Base-by-base conservation (phyloP, 108 stramenopile species). In the Stephanodiscus minutulus region DNA sequence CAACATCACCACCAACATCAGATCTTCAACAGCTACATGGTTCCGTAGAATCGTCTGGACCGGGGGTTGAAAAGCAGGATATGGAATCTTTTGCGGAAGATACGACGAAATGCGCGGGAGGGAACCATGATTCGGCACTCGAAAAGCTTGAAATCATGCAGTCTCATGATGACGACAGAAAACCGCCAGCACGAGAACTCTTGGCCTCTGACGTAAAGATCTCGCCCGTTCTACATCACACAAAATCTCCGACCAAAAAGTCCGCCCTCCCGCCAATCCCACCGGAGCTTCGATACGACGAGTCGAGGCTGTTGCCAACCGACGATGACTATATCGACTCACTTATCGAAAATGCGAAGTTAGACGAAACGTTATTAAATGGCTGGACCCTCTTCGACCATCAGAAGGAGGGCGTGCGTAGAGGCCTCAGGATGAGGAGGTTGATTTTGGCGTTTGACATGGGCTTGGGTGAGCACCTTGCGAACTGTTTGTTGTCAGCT, bases 391-490 rank as follows among this genome's bases (percentile, higher is more conserved):
- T 93, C 0, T 90, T 80, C 66, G 74, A 83, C 3, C 92, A 93
- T 65, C 92, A 93, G 64, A 90, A 86, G 59, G 71, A 84, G 44
- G 89, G 89, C 36, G 84, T 93, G 58, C 44, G 83, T 5, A 64
- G 74, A 43, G 85, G 74, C 12, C 65, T 93, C 31, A 65, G 59
- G 17, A 87, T 86, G 87, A 83, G 92, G 43, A 82, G 92, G 8
- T 71, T 89, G 49, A 88, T 93, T 68, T 63, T 93, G n/a, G 92
- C 92, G 13, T 82, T 90, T 31, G 92, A 93, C 53, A 91, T 93
- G 92, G 92, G 92, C 1, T 64, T 88, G n/a, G 70, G 70, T 62
- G 17, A 37, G 70, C 53, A 15, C 58, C 13, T 13, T 7, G 12
- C 25, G 8, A 50, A 36, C 1, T 12, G 39, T 39, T 8, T 39